Percentiles rank a stretch among this genome's conserved stretches.
These are phyloP conservation scores for Blastocystis sp. DNA, from an alignment of 352 stramenopile species.

Conservation along the genomic window DNA sequence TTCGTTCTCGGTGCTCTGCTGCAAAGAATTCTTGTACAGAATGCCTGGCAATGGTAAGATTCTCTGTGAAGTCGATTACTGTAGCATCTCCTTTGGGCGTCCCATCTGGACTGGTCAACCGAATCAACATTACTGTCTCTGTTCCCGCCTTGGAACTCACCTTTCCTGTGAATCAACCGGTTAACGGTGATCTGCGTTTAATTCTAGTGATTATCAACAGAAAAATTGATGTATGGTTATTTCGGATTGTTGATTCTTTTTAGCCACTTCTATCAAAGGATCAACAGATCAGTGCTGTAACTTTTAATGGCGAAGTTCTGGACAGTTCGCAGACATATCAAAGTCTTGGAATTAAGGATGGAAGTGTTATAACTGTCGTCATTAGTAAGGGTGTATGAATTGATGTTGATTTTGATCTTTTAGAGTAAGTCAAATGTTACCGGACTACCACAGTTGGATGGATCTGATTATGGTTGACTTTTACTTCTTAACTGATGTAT, in stretches of 20 bases:
- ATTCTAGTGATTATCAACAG: background rate
- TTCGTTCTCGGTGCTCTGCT: background rate
- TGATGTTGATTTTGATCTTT: too few relatives aligned
- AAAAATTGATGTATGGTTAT: background rate
- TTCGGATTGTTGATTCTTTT: background rate
- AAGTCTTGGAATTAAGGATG: constrained; percentile 7
- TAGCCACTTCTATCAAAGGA: constrained; percentile 11
- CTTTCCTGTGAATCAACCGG: constrained; percentile 6
- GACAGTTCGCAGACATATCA: background rate
- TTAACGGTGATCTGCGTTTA: background rate
- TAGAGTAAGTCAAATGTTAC: background rate
- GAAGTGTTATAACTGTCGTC: background rate
- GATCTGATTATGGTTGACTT: background rate
- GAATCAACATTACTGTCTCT: constrained; percentile 11
- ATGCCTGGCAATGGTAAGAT: background rate
- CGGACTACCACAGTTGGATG: background rate
- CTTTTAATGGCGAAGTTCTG: constrained; percentile 5
- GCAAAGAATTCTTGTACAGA: background rate
- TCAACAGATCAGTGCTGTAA: background rate
- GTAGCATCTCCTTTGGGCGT: background rate
- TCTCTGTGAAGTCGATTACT: background rate
- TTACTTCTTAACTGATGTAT: background rate
- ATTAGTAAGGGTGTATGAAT: background rate
- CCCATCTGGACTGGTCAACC: background rate
- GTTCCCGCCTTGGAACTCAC: background rate